Base-by-base conservation (phyloP, 805 yeast species). In the Sugiyamaella boreocaroliniensis region DNA sequence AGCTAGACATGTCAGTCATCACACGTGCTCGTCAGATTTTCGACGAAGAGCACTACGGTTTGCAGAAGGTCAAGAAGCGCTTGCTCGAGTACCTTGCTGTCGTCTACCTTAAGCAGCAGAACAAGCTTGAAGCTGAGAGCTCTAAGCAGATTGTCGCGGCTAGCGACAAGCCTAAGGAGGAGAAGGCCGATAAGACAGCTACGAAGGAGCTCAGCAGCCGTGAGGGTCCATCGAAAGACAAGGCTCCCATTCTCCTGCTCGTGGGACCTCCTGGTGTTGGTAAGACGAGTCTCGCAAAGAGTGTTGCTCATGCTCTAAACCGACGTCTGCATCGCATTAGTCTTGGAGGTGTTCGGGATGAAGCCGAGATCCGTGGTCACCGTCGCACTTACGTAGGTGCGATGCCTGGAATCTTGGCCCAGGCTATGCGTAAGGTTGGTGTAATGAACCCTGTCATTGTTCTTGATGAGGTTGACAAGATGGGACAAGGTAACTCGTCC, bases 221-320 rank as follows among this genome's bases (percentile, higher is more conserved):
- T 11, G 34, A 49, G 43, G 41, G 43, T 48, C 29, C 19, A 29
- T 18, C 37, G 12, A n/a, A 32, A 16, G 49, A 50, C 19, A 59
- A 72, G 62, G 79, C 95, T 0, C 96, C 96, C 6, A 88, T 89
- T 44, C 68, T 89, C 43, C 73, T 89, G 67, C 75, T 89, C 53
- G 88, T 87, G 5, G 97, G 96, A 0, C 96, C 96, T 10, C 97
- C 96, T 0, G 97, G 97, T 40, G 93, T 88, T 12, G 97, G 97
- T 29, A 89, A 89, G 66, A 89, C 97, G 0, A 84, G 93, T 1
- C 72, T 89, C 52, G 96, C 96, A 4, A 81, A 82, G 62, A 85
- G 95, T 0, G 80, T 89, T 47, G 95, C 96, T 0, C 69, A 74
- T 10, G 80, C 92, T 4, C 69, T 89, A 52, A 83, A 86, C 0